A percentile compares a stretch with the other conserved stretches of the same genome.
Evolutionary conservation across 75 land plant genomes (phyloP).

Genomic region (Pinus albicaulis): DNA sequence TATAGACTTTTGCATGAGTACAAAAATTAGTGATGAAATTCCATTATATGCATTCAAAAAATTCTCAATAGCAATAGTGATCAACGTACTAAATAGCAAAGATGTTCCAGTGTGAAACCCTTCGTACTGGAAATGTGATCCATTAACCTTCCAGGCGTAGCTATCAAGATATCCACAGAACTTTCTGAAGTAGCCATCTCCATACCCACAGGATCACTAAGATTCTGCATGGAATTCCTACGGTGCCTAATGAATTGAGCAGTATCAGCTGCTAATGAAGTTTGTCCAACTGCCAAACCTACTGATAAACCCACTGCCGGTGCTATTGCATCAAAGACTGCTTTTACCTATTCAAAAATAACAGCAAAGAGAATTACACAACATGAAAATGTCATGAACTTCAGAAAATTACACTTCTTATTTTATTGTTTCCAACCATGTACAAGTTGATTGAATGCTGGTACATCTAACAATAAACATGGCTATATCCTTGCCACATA

Average conservation of each 20-base stretch:
- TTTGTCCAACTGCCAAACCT: slow-evolving; percentile 87
- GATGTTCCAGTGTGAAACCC: slow-evolving; percentile 89
- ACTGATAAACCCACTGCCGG: slow-evolving; percentile 85
- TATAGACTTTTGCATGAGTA: background rate
- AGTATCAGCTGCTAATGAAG: slow-evolving; percentile 81
- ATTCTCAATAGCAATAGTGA: background rate
- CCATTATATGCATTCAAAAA: slow-evolving; percentile 1
- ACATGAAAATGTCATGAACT: background rate
- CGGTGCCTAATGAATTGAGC: slow-evolving; percentile 58
- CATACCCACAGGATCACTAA: slow-evolving; percentile 39
- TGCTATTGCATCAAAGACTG: slow-evolving; percentile 81
- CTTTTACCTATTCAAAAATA: slow-evolving; percentile 56
- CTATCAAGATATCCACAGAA: slow-evolving; percentile 85
- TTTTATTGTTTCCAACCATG: background rate
- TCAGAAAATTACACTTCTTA: background rate
- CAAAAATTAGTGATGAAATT: background rate
- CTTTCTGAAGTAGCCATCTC: slow-evolving; percentile 22
- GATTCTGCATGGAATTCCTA: slow-evolving; percentile 43
- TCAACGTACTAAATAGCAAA: slow-evolving; percentile 73
- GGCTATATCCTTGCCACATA: background rate
- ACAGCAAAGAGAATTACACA: background rate
- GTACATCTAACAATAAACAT: background rate
- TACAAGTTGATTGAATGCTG: background rate
- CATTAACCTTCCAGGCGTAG: slow-evolving; percentile 95
- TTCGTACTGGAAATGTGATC: slow-evolving; percentile 78